Conservation (phyloP, 208 protist species). For the Crithidia bombi region DNA sequence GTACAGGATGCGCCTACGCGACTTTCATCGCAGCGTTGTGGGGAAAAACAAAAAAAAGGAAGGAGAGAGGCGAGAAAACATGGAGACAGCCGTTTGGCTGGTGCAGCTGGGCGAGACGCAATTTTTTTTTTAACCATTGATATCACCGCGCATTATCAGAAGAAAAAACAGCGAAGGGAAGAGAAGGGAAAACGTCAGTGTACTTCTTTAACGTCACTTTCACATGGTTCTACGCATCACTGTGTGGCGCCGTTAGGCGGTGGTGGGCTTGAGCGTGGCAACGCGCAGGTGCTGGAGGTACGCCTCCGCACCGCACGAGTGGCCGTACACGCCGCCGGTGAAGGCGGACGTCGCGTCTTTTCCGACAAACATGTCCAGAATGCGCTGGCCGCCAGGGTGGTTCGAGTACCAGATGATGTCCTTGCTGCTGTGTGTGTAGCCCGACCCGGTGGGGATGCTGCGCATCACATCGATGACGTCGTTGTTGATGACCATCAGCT, state of each 20-base stretch:
- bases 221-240: neutral
- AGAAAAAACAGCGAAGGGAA: conserved; percentile 11
- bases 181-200: conserved; percentile 18
- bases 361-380: conserved; percentile 76
- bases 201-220: conserved; percentile 8
- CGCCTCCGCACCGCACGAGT: conserved; percentile 65
- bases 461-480: conserved; percentile 72
- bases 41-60: neutral
- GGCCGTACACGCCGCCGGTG: conserved; percentile 72
- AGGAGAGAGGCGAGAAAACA: neutral
- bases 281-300: conserved; percentile 73
- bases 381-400: conserved; percentile 80
- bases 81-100: too few species aligned
- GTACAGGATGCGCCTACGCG: neutral
- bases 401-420: conserved; percentile 68
- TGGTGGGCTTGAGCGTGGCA: conserved; percentile 41
- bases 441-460: conserved; percentile 53
- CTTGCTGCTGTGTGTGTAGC: conserved; percentile 73
- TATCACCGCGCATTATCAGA: neutral
- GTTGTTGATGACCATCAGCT: conserved; percentile 70
- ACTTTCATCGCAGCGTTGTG: neutral
- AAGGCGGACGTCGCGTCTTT: conserved; percentile 81
- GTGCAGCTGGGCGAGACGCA: neutral
- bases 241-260: conserved; percentile 6
- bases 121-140: neutral